Evolutionary conservation across 495 filamentous ascomycete genomes (phyloP), one percentile per base, ranked within the genome.

Genomic region (Hypoxylon perforatum): DNA sequence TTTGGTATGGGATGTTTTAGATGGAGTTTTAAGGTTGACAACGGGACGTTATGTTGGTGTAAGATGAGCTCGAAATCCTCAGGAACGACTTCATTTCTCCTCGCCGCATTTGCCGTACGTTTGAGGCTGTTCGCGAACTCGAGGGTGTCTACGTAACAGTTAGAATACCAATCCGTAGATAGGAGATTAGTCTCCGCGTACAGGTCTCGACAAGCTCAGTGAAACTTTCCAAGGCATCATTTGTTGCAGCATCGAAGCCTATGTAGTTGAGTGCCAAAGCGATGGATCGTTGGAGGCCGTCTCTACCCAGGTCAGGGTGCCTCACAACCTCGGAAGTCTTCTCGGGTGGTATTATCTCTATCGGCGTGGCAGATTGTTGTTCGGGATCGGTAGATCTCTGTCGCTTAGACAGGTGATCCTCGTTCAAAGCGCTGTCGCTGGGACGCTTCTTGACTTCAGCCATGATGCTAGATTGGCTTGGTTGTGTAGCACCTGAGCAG

Each of bases 191-290:
- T 28, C 23, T 59, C 15, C 41, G 59, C 72, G 9, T 73, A 82
- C 81, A 84, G 1, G 70, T 73, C 44, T 84, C 80, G 1, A 69
- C 70, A 46, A 70, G 55, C 12, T 69, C 48, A 0, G 76, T 75
- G 22, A 82, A 82, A 57, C 72, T 75, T 63, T 82, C 80, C 42
- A 84, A 60, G 2, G 80, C 80, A 8, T 80, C 78, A 8, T 73
- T 70, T 11, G 62, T 69, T 8, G 79, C 73, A 15, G 67, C 49
- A 12, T 80, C 77, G 49, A 81, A 84, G 23, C 81, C 81, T 4
- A 80, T 74, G 18, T 78, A 71, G 19, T 77, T 50, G 56, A 84
- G 56, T 3, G 70, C 71, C 35, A 82, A 45, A 0, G 68, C 74
- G 36, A 84, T 76, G 47, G 76, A 73, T 30, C 80, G 75, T 21